phyloP scores from a whole-genome alignment of 257 asterid species.

The Rhazya stricta region DNA sequence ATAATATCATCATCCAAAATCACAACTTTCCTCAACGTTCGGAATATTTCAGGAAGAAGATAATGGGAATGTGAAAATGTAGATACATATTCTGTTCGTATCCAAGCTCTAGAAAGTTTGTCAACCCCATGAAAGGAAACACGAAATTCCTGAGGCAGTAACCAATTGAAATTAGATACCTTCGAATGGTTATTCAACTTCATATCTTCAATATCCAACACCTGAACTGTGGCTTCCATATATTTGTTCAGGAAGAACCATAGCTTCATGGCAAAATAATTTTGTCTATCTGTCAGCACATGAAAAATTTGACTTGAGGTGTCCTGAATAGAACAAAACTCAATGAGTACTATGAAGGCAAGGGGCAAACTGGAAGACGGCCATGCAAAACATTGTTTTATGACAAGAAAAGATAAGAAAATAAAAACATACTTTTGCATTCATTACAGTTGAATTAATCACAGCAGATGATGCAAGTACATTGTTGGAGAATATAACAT shows the following conservation, averaged over 20 bases:
- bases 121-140: slow-evolving; percentile 68
- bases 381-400: not conserved
- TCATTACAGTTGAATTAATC: slow-evolving; percentile 73
- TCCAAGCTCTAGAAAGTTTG: slow-evolving; percentile 41
- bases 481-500: slow-evolving; percentile 76
- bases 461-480: slow-evolving; percentile 82
- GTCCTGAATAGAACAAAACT: slow-evolving; percentile 52
- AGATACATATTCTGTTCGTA: slow-evolving; percentile 66
- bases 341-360: slow-evolving; percentile 18
- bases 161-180: slow-evolving; percentile 45
- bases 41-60: slow-evolving; percentile 82
- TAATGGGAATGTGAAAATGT: slow-evolving; percentile 76
- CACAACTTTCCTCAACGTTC: slow-evolving; percentile 62
- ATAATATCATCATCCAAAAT: slow-evolving; percentile 84
- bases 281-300: slow-evolving; percentile 81
- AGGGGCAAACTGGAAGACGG: slow-evolving; percentile 13
- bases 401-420: slow-evolving; percentile 17
- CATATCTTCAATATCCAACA: slow-evolving; percentile 74
- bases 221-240: slow-evolving; percentile 74
- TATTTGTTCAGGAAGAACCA: slow-evolving; percentile 74
- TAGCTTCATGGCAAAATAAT: slow-evolving; percentile 78
- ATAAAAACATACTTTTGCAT: slow-evolving; percentile 61
- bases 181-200: slow-evolving; percentile 45
- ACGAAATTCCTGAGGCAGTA: slow-evolving; percentile 87
- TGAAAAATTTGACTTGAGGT: slow-evolving; percentile 77